These are phyloP conservation scores for Calonectria ilicicola DNA, from an alignment of 2,329 filamentous ascomycete species.

Conservation along the genomic window DNA sequence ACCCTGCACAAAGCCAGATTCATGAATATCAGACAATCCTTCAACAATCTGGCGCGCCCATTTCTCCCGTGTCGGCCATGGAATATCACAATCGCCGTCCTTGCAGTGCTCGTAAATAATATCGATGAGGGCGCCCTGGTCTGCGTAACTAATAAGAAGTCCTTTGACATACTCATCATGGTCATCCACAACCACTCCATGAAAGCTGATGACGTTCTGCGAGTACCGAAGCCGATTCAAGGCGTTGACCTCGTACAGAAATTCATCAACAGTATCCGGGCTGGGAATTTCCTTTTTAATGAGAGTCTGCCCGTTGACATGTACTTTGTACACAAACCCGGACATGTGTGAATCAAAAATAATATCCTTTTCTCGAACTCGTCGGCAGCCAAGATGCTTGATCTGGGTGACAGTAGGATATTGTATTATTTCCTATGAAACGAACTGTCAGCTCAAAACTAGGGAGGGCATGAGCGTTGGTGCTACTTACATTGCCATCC, in stretches of 20 bases:
- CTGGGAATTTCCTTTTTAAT: conserved; percentile 99
- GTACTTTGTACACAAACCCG: conserved; percentile 96
- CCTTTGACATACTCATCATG: conserved; percentile 88
- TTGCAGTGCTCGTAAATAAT: conserved; percentile 84
- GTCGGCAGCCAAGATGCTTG: conserved; percentile 75
- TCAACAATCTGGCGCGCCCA: conserved; percentile 95
- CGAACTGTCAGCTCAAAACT: conserved; percentile 37
- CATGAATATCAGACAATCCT: conserved; percentile 92
- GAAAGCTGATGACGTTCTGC: conserved; percentile 84
- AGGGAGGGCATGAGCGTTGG: not conserved
- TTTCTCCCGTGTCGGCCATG: conserved; percentile 81
- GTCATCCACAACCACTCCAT: conserved; percentile 90
- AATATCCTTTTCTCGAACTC: conserved; percentile 79
- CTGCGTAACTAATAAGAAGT: conserved; percentile 87
- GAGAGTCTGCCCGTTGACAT: conserved; percentile 73
- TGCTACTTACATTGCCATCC: conserved; percentile 77
- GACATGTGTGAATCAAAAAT: conserved; percentile 93
- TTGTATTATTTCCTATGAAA: conserved; percentile 81
- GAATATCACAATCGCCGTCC: conserved; percentile 63
- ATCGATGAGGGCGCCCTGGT: conserved; percentile 89
- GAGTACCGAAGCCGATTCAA: conserved; percentile 82
- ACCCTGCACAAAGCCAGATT: conserved; percentile 95
- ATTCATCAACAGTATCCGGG: conserved; percentile 94
- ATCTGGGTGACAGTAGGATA: conserved; percentile 83
- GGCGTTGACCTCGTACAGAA: conserved; percentile 96